phyloP scores from a whole-genome alignment of 208 protist genomes.

The Jaenimonas drosophilae region DNA sequence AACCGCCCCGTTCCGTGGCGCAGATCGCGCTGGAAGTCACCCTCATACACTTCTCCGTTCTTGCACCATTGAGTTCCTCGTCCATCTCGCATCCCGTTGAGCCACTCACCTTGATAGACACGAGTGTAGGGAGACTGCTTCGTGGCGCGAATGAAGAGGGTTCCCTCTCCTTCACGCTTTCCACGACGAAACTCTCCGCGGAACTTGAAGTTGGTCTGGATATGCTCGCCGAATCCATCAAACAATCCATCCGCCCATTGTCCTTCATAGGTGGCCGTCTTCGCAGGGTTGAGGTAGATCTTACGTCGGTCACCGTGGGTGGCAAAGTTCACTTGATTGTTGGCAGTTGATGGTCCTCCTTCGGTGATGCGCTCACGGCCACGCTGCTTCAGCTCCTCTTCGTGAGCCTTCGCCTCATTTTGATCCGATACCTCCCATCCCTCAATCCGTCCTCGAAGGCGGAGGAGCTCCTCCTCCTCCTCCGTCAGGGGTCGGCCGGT shows the following conservation, averaged over 20 bases:
- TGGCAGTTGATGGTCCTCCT: not conserved
- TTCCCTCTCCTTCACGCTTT: constrained; percentile 69
- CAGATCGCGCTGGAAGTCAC: constrained; percentile 51
- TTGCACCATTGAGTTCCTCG: constrained; percentile 70
- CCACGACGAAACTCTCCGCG: constrained; percentile 71
- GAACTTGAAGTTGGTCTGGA: constrained; percentile 70
- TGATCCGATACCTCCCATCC: constrained; percentile 12
- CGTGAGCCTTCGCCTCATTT: constrained; percentile 6
- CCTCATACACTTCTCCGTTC: constrained; percentile 86
- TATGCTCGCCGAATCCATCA: constrained; percentile 78
- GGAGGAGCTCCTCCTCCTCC: constrained; percentile 65
- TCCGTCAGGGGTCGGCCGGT: constrained; percentile 76
- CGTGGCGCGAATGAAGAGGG: constrained; percentile 60
- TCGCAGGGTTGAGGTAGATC: constrained; percentile 77
- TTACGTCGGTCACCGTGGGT: constrained; percentile 64
- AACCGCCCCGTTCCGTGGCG: constrained; percentile 69
- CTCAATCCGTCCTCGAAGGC: constrained; percentile 32
- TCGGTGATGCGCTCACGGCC: constrained; percentile 10
- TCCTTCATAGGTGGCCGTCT: constrained; percentile 80
- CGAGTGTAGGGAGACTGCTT: constrained; percentile 45
- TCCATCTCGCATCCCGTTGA: constrained; percentile 68
- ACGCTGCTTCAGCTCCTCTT: constrained; percentile 31
- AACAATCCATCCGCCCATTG: constrained; percentile 80
- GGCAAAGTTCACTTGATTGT: constrained; percentile 11
- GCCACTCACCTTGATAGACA: constrained; percentile 85